Base-by-base conservation (phyloP, 2,329 filamentous ascomycete genomes). In the Tolypocladium cylindrosporum region DNA sequence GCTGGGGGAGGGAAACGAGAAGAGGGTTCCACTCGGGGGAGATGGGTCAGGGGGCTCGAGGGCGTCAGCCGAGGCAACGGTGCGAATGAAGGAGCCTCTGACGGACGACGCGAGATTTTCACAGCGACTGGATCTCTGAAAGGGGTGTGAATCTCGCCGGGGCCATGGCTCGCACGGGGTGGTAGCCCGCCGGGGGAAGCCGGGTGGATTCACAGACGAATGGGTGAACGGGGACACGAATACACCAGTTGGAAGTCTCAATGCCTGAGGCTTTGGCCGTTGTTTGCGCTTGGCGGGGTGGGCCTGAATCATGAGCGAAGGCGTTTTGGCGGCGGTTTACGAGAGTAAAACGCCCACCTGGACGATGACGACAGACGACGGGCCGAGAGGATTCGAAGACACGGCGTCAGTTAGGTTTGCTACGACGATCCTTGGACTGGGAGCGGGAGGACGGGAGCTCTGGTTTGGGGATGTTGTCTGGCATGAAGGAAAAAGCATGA, bases 21-120 rank as follows among this genome's bases (percentile, higher is more conserved):
- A 67, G 68, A 67, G 68, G 68, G 69, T 61, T 67, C 70, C 71
- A 73, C 70, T 63, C 63, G 62, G 63, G 64, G 64, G 67, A 61
- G 63, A 66, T 62, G 63, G 59, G 59, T 60, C 62, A 64, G 63
- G 68, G 69, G 70, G 67, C 61, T 64, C 64, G 66, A 66, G 65
- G 60, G 67, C 62, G 67, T 69, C 68, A 71, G 71, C 68, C 68
- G 66, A 68, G 69, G 66, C 69, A 70, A 69, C 64, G 67, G 64
- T 66, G 65, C 64, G 63, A 66, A 66, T 61, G 65, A 64, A 64
- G 60, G 58, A 65, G 48, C 39, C 21, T 50, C 39, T 36, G 50
- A 39, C 39, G 50, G 56, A 57, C 51, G 57, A 39, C 42, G 66
- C 67, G 65, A 71, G 63, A 69, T 67, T 67, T 66, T 66, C 63